Evolutionary conservation across 192 early-diverging fungal species (phyloP), one percentile per base, ranked within the genome.

Genomic region (Coemansia sp.): DNA sequence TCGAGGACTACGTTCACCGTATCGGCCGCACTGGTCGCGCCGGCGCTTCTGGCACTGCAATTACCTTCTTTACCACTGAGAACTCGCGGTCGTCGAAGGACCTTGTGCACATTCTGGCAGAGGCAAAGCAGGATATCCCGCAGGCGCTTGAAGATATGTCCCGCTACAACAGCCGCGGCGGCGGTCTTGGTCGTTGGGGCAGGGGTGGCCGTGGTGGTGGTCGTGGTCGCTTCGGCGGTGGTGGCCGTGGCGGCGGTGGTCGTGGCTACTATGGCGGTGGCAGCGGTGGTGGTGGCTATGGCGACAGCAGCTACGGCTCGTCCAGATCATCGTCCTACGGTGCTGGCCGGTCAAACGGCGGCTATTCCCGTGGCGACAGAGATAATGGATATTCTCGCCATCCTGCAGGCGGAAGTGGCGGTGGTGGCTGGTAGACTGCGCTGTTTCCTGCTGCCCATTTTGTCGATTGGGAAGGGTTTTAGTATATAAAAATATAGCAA

Each of bases 21-120:
- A 95, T 99, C 80, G 96, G 96, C 55, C 92, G 96, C 81, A 99
- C 96, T 32, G 96, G 95, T 52, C 89, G 96, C 73, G 96, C 94
- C 48, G 96, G 95, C 45, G 85, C 85, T 38, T 91, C 85, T 31
- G 97, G 97, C 33, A 87, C 90, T n/a, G 89, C 92, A 17, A 88
- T 95, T 71, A 97, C 96, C 4, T 93, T 97, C 78, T 97, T 99
- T 72, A 97, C 95, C 0, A 77, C 84, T 45, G 90, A 93, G 28
- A 94, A 99, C 79, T 88, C 91, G 61, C 84, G 89, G 62, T 90
- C 87, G 68, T 86, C 91, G 31, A 91, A 91, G 66, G 90, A 92
- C 31, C 82, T 99, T 57, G 87, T 92, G 25, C 90, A 90, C 63
- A 94, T 99, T 40, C 83, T 99, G 65, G 84, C 86, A 45, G 90